Conservation (phyloP, 257 asterid genomes). For the Capsicum rhomboideum region DNA sequence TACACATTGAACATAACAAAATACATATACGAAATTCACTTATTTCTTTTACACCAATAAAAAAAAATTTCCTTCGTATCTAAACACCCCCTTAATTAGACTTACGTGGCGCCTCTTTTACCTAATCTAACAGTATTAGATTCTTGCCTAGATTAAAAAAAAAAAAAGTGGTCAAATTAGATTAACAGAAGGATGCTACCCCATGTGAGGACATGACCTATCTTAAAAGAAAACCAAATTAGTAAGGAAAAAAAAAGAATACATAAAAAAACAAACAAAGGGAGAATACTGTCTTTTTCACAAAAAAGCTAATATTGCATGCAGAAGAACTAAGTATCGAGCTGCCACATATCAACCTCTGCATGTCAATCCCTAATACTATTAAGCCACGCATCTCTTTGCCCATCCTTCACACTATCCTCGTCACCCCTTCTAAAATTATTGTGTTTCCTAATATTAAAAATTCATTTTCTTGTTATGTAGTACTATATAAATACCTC, state of each 20-base stretch:
- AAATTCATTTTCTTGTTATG: neutral
- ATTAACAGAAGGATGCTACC: neutral
- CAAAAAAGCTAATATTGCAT: conserved; percentile 30
- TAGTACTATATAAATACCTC: neutral
- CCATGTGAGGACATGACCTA: neutral
- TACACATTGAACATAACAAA: no score
- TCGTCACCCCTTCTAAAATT: conserved; percentile 24
- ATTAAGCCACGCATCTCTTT: conserved; percentile 71
- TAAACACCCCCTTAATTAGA: neutral
- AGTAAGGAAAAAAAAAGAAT: neutral
- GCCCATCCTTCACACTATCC: conserved; percentile 74
- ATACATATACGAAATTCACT: no score
- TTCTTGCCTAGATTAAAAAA: neutral
- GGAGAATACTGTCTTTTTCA: neutral
- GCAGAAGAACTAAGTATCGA: conserved; percentile 31
- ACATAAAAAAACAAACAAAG: neutral
- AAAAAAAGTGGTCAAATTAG: neutral
- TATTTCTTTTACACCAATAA: no score
- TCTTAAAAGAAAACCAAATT: neutral
- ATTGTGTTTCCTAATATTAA: neutral
- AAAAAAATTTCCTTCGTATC: no score
- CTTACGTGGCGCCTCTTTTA: neutral
- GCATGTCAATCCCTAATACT: conserved; percentile 63
- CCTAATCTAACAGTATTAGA: neutral
- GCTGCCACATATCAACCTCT: conserved; percentile 65